These are phyloP conservation scores for Arabidopsis suecica DNA, from an alignment of 345 rosid species.

Conservation along the genomic window DNA sequence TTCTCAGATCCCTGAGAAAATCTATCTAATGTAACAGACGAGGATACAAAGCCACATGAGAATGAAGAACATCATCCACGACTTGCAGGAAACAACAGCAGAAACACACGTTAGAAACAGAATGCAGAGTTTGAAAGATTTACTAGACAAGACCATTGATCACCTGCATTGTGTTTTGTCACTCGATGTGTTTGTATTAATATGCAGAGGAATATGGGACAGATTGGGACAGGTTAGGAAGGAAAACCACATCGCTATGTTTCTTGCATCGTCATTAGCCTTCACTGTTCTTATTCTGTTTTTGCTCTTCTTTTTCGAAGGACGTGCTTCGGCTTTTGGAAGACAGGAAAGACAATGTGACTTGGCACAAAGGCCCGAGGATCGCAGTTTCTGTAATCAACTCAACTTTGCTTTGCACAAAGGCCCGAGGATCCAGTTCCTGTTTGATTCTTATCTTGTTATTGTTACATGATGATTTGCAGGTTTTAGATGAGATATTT, in stretches of 20 bases:
- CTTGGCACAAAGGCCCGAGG: constrained; percentile 75
- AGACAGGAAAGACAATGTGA: constrained; percentile 67
- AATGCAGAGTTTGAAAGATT: constrained; percentile 80
- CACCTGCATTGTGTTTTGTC: constrained; percentile 67
- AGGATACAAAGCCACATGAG: constrained; percentile 66
- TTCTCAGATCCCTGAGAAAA: not conserved
- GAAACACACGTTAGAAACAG: constrained; percentile 68
- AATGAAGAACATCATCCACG: constrained; percentile 79
- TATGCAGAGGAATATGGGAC: constrained; percentile 82
- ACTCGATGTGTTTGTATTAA: constrained; percentile 63
- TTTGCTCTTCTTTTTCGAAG: constrained; percentile 41
- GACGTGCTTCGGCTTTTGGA: constrained; percentile 72
- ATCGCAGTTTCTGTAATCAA: constrained; percentile 72
- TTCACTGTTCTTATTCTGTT: constrained; percentile 8
- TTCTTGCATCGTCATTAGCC: not conserved
- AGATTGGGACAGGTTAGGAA: constrained; percentile 76
- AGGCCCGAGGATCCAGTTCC: no score
- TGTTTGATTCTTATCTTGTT: constrained; percentile 12
- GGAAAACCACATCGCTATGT: not conserved
- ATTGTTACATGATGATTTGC: constrained; percentile 19
- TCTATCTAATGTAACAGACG: constrained; percentile 49
- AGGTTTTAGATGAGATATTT: constrained; percentile 85
- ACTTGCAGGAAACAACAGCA: constrained; percentile 63
- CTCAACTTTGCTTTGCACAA: no score
- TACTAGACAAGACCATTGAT: constrained; percentile 58